These are phyloP conservation scores for Neofusicoccum parvum DNA, from an alignment of 2,329 filamentous ascomycete species.

Conservation along the genomic window DNA sequence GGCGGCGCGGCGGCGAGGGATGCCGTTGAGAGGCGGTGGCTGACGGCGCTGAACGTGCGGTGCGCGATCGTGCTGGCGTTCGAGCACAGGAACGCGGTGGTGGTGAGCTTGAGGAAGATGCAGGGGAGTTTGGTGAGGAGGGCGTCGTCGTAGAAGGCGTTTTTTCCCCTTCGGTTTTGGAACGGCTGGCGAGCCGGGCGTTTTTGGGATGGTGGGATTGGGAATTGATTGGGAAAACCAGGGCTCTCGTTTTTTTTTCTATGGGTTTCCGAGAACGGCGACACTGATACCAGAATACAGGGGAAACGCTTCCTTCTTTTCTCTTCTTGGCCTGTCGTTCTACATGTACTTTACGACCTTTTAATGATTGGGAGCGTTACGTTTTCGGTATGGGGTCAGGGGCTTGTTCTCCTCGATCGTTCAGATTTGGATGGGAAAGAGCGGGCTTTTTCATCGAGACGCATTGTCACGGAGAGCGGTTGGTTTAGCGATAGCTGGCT, in stretches of 20 bases:
- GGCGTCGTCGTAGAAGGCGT: not conserved
- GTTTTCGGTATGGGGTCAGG: too few relatives aligned
- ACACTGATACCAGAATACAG: not conserved
- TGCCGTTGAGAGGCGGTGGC: constrained; percentile 31
- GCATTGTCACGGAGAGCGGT: too few relatives aligned
- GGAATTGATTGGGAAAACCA: too few relatives aligned
- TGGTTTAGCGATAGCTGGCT: too few relatives aligned
- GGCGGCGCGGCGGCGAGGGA: constrained; percentile 30
- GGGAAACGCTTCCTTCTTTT: not conserved
- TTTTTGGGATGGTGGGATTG: too few relatives aligned
- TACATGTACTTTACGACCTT: too few relatives aligned
- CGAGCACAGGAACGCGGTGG: constrained; percentile 36
- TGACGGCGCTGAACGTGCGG: constrained; percentile 34
- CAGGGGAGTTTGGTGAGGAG: not conserved
- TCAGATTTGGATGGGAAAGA: too few relatives aligned
- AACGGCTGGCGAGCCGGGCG: too few relatives aligned
- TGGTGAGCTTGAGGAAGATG: constrained; percentile 30
- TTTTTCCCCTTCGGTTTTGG: not conserved
- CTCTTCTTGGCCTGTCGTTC: not conserved
- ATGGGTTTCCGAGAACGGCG: not conserved
- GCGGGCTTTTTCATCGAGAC: too few relatives aligned
- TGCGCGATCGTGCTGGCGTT: constrained; percentile 39
- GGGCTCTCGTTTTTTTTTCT: not conserved
- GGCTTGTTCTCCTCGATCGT: too few relatives aligned
- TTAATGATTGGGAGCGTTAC: not conserved